Evolutionary conservation across 2,329 filamentous ascomycete genomes (phyloP), one percentile per base, ranked within the genome.

Genomic region (Colletotrichum sp.): DNA sequence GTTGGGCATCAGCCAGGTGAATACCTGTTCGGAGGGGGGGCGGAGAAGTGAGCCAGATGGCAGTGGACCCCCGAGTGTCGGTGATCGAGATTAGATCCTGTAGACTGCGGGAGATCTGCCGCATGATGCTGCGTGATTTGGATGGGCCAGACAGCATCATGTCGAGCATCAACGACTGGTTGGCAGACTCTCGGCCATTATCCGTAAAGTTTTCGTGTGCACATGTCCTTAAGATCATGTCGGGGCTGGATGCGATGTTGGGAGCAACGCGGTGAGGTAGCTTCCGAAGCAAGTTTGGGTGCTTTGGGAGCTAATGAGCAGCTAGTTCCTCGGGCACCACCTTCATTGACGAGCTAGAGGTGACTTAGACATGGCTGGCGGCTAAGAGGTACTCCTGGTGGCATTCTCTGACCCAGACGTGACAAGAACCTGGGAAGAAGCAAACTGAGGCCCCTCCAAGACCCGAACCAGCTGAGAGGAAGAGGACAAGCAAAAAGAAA

Each of bases 21-120:
- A 67, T 22, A 63, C 60, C 48, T 62, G 62, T 30, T 28, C 10
- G 16, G 36, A 15, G 24, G 8, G 36, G 36, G 39, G 24, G 65
- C 36, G 28, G 36, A 71, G 9, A 60, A 66, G 72, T 63, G 52
- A 67, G 52, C 30, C 65, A 60, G 48, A 24, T 55, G 32, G 26
- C 34, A 62, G 36, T 69, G 72, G 71, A 15, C 55, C 60, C 68
- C 36, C 48, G 32, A 34, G 28, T 68, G 28, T 62, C n/a, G 57
- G 71, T 60, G 34, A 75, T 75, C 60, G 34, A 71, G 68, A 72
- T 75, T 73, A 73, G 57, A 65, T 69, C 57, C 57, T 76, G 64
- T 74, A 69, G 64, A 68, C 52, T 48, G 65, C 64, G 70, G 71
- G 64, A 74, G 73, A 74, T 75, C 57, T 69, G 68, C 70, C 24